Evolutionary conservation across 2,329 filamentous ascomycete species (phyloP), one percentile per base, ranked within the genome.

Genomic region (Cordyceps militaris): DNA sequence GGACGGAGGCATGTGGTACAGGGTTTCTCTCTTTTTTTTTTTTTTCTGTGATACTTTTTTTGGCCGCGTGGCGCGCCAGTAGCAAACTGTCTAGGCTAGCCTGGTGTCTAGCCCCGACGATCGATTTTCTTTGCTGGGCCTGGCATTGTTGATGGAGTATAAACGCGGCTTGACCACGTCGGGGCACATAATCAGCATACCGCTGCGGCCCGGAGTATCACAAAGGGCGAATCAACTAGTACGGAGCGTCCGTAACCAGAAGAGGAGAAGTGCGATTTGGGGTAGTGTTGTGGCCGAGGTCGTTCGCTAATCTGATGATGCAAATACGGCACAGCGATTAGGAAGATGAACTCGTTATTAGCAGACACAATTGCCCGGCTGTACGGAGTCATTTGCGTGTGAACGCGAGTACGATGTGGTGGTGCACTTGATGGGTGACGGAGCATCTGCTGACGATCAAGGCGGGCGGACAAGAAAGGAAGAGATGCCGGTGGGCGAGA

Each of bases 1-100:
- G 46, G 40, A 36, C 43, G 28, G 42, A 46, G 30, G 32, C 53
- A 42, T 56, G 30, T 34, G 51, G 32, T 24, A 38, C 36, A 49
- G 26, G 38, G 26, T 26, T 50, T 36, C 19, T 44, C 9, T 36
- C 23, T 23, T 36, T 32, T 50, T 36, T 53, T 32, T 26, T 51
- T 23, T 43, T 44, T 44, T 42, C 30, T 30, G 2, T 19, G 10
- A 14, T 30, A 14, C 26, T 56, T 40, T 32, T 49, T 38, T 47
- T 48, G 28, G 30, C 30, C 10, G 42, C 42, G 32, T 46, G 40
- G 28, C 42, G 40, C 30, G 52, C 40, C 32, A 24, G 28, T 38
- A 55, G 42, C 40, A 55, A 55, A 55, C 52, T 47, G 52, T 38
- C 52, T 55, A 21, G 42, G 21, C 19, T 47, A 55, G 52, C 28